phyloP scores from a whole-genome alignment of 169 alveolate genomes.

The Cryptosporidium bovis region DNA sequence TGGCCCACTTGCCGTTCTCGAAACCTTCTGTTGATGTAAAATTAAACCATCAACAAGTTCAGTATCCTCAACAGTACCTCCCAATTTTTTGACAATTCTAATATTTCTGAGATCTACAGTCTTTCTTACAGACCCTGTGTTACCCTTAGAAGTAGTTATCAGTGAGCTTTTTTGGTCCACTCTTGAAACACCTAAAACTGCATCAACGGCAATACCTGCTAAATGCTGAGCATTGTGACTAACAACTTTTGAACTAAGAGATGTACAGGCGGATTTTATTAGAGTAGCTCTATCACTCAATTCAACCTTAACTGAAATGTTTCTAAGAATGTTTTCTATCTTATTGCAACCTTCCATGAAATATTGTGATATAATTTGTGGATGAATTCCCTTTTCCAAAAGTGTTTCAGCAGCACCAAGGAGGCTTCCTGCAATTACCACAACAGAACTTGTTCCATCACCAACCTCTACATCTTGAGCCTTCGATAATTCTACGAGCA shows the following conservation, averaged over 20 bases:
- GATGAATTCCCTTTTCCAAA: slow-evolving; percentile 96
- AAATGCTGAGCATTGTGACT: slow-evolving; percentile 94
- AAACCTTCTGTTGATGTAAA: slow-evolving; percentile 94
- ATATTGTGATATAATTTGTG: slow-evolving; percentile 96
- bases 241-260: slow-evolving; percentile 97
- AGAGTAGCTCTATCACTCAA: slow-evolving; percentile 93
- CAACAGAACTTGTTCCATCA: slow-evolving; percentile 99
- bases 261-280: slow-evolving; percentile 94
- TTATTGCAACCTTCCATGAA: slow-evolving; percentile 90
- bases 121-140: slow-evolving; percentile 41
- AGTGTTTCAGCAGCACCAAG: slow-evolving; percentile 94
- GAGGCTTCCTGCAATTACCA: slow-evolving; percentile 98
- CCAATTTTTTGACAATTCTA: slow-evolving; percentile 91
- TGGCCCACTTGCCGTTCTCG: slow-evolving; percentile 96
- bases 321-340: slow-evolving; percentile 92
- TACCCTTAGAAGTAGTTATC: slow-evolving; percentile 42
- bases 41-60: slow-evolving; percentile 98
- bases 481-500: slow-evolving; percentile 97
- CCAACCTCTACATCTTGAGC: slow-evolving; percentile 99
- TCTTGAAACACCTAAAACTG: slow-evolving; percentile 88
- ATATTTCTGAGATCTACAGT: slow-evolving; percentile 91
- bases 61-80: slow-evolving; percentile 99
- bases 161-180: slow-evolving; percentile 36
- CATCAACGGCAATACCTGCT: slow-evolving; percentile 99
- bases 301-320: slow-evolving; percentile 93